Evolutionary conservation across 768 basidiomycete genomes (phyloP).

Genomic region (Boletales sp.): DNA sequence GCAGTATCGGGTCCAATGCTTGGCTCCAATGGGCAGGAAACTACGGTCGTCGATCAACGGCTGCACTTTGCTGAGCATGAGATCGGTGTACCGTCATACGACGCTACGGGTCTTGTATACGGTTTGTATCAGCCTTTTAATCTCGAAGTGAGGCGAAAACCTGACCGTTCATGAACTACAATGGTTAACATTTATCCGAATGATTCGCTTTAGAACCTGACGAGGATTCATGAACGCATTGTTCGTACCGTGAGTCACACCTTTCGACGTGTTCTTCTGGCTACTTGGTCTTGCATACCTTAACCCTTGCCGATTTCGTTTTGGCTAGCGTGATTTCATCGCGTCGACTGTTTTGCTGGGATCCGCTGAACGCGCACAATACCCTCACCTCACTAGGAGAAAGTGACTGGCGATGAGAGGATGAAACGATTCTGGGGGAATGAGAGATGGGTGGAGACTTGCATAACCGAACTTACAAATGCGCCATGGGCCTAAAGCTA

Average conservation of each 20-base stretch:
- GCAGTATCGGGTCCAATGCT: slow-evolving; percentile 9
- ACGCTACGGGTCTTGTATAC: background rate
- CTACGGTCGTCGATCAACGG: slow-evolving; percentile 18
- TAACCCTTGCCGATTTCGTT: slow-evolving; percentile 19
- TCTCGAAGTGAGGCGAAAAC: slow-evolving; percentile 6
- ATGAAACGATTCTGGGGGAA: slow-evolving; percentile 7
- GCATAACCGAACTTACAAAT: no score
- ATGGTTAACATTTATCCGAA: background rate
- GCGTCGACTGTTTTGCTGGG: slow-evolving; percentile 1
- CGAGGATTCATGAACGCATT: slow-evolving; percentile 3
- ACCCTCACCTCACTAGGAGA: slow-evolving; percentile 9
- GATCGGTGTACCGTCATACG: background rate
- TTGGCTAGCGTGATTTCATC: slow-evolving; percentile 2
- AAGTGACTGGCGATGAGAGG: slow-evolving; percentile 13
- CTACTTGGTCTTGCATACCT: slow-evolving; percentile 10
- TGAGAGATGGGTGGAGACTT: no score
- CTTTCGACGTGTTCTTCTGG: slow-evolving; percentile 10
- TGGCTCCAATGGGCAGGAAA: slow-evolving; percentile 10
- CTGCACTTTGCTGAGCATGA: slow-evolving; percentile 18
- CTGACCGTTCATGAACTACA: no score
- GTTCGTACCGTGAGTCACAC: slow-evolving; percentile 12
- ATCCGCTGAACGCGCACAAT: slow-evolving; percentile 11
- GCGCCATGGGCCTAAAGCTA: no score
- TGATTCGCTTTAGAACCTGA: background rate
- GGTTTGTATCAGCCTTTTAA: slow-evolving; percentile 2